Conservation (phyloP, 2,329 filamentous ascomycete genomes). For the Cytospora mali region DNA sequence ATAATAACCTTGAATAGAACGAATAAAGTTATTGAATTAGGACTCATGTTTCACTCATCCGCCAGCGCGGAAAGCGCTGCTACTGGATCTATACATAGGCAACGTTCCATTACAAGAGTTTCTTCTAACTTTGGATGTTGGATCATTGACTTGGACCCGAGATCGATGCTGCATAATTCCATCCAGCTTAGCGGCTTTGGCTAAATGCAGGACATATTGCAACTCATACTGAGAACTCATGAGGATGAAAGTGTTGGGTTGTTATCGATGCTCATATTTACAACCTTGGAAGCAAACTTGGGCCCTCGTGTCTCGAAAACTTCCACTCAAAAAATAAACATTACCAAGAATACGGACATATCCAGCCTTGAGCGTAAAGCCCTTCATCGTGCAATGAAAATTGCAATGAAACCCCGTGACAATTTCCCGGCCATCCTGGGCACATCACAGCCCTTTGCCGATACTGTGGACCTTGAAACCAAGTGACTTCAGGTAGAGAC, state of each 20-base stretch:
- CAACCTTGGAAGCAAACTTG: background rate
- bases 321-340: background rate
- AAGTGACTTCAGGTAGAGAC: conserved; percentile 22
- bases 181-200: background rate
- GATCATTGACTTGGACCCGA: too few relatives aligned
- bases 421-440: background rate
- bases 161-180: too few relatives aligned
- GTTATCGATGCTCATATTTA: background rate
- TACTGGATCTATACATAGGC: too few relatives aligned
- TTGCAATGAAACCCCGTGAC: background rate
- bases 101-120: too few relatives aligned
- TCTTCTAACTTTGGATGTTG: too few relatives aligned
- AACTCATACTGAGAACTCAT: background rate
- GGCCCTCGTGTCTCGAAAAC: background rate
- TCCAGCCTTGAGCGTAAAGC: background rate
- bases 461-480: conserved; percentile 30
- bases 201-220: background rate
- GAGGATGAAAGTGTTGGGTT: background rate
- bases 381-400: too few relatives aligned
- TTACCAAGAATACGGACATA: background rate
- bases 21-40: too few relatives aligned
- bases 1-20: too few relatives aligned
- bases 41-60: too few relatives aligned
- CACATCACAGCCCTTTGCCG: conserved; percentile 23
- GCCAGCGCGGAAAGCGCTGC: too few relatives aligned